Evolutionary conservation across 768 basidiomycete genomes (phyloP).

Genomic region (Phylloporus rhodoxanthus): DNA sequence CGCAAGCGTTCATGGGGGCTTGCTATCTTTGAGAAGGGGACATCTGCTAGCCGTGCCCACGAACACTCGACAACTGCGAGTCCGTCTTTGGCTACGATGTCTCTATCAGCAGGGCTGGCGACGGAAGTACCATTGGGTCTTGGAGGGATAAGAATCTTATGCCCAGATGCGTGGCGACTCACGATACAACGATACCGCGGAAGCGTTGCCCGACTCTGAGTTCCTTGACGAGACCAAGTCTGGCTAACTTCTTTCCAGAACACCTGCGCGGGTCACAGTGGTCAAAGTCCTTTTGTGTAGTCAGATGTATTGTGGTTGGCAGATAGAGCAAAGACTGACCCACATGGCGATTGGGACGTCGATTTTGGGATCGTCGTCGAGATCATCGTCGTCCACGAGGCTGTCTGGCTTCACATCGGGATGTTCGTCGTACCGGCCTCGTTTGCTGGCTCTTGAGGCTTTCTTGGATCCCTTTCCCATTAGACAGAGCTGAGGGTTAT

Average conservation of each 20-base stretch:
- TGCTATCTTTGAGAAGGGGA: constrained; percentile 90
- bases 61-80: constrained; percentile 98
- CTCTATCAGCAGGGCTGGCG: constrained; percentile 80
- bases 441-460: not conserved
- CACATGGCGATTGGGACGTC: constrained; percentile 92
- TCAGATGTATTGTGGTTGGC: not conserved
- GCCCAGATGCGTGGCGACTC: constrained; percentile 30
- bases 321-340: constrained; percentile 46
- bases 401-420: constrained; percentile 1
- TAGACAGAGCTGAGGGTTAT: not conserved
- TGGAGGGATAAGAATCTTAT: not conserved
- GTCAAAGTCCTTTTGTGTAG: constrained; percentile 72
- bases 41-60: constrained; percentile 92
- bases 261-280: constrained; percentile 92
- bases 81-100: constrained; percentile 65
- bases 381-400: not conserved
- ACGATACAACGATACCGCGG: constrained; percentile 92
- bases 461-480: constrained; percentile 10
- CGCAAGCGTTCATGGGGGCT: constrained; percentile 88
- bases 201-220: constrained; percentile 83
- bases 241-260: constrained; percentile 84
- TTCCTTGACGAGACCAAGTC: constrained; percentile 78
- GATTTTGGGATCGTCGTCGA: constrained; percentile 26
- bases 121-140: constrained; percentile 81
- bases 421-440: not conserved